Conservation (phyloP, 768 basidiomycete genomes). For the Solioccasus polychromus region DNA sequence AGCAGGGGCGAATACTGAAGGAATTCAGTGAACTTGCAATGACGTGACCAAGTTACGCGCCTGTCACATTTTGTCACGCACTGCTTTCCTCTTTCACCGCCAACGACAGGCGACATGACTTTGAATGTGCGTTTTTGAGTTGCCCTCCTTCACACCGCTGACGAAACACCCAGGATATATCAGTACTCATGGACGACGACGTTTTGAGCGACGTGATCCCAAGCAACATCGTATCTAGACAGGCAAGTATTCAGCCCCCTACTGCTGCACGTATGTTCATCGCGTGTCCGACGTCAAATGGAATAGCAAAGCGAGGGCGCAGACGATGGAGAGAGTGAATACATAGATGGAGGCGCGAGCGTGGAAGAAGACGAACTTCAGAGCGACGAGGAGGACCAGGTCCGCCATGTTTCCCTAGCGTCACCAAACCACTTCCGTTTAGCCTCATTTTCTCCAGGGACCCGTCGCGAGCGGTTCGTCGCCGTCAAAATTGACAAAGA, state of each 20-base stretch:
- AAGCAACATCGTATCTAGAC: constrained; percentile 86
- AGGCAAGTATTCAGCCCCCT: constrained; percentile 44
- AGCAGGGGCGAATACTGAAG: too few relatives aligned
- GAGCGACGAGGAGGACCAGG: constrained; percentile 49
- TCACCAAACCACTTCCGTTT: constrained; percentile 3
- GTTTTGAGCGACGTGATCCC: constrained; percentile 89
- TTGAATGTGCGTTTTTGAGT: constrained; percentile 18
- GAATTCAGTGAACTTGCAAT: not conserved
- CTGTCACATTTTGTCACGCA: constrained; percentile 24
- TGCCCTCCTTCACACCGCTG: not conserved
- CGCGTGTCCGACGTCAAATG: constrained; percentile 24
- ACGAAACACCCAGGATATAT: constrained; percentile 13
- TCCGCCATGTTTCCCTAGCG: constrained; percentile 6
- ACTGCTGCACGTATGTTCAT: constrained; percentile 5
- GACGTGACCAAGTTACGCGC: constrained; percentile 18
- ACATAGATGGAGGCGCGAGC: constrained; percentile 49
- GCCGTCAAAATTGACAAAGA: constrained; percentile 33
- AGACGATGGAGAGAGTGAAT: constrained; percentile 72
- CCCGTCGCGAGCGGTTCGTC: constrained; percentile 25
- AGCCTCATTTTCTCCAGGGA: constrained; percentile 9
- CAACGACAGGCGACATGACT: constrained; percentile 21
- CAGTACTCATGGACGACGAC: constrained; percentile 58
- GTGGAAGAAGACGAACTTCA: constrained; percentile 62
- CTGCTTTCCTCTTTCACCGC: constrained; percentile 20
- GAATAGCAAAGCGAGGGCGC: constrained; percentile 60